Conservation (phyloP, 176 grass and related monocot genomes). For the Sorghum bicolor region Sorghum_bicolor_NCBIv3 NC_012870.2:51323001-51323500, state of each 20-base stretch:
- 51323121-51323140: conserved; percentile 15
- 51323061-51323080: conserved; percentile 30
- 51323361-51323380: background rate
- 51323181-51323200: background rate
- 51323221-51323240: background rate
- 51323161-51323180: background rate
- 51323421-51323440: background rate
- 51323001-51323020: conserved; percentile 48
- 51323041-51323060: conserved; percentile 56
- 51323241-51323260: background rate
- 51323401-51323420: background rate
- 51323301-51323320: background rate
- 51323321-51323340: background rate
- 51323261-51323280: background rate
- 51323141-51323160: conserved; percentile 16
- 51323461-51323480: background rate
- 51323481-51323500: background rate
- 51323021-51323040: conserved; percentile 61
- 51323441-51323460: background rate
- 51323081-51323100: conserved; percentile 5
- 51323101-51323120: conserved; percentile 16
- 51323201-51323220: background rate
- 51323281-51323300: too few relatives aligned
- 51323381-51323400: background rate
- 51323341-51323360: background rate